Evolutionary conservation across 352 stramenopile genomes (phyloP).

Genomic region (Phytopythium vexans): DNA sequence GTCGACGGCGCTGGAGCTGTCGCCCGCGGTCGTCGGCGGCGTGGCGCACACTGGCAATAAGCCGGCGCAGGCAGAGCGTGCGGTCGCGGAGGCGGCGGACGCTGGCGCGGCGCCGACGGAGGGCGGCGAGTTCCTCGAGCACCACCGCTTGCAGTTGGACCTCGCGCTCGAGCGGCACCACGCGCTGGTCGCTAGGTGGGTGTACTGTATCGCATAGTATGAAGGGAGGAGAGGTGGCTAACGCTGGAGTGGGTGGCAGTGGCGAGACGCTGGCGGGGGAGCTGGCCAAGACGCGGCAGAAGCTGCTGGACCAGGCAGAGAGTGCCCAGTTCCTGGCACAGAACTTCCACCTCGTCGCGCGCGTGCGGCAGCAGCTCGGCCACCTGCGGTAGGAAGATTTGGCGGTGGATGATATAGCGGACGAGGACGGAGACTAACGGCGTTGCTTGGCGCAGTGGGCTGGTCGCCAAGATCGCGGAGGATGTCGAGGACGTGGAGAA

Average conservation of each 20-base stretch:
- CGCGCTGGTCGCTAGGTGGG: conserved; percentile 44
- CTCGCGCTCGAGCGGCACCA: conserved; percentile 33
- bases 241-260: conserved; percentile 18
- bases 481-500: conserved; percentile 72
- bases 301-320: conserved; percentile 53
- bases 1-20: conserved; percentile 52
- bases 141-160: conserved; percentile 30
- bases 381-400: conserved; percentile 27
- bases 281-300: conserved; percentile 35
- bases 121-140: conserved; percentile 41
- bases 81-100: conserved; percentile 5
- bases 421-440: not conserved
- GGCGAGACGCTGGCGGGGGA: conserved; percentile 44
- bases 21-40: conserved; percentile 13
- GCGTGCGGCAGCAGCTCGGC: conserved; percentile 50
- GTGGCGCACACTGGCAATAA: too few relatives aligned
- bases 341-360: conserved; percentile 59
- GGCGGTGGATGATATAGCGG: not conserved
- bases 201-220: not conserved
- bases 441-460: not conserved
- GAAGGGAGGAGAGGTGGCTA: conserved; percentile 6
- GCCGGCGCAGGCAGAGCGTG: not conserved
- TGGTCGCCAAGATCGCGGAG: conserved; percentile 57
- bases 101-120: conserved; percentile 3
- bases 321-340: conserved; percentile 66